Evolutionary conservation across 805 yeast genomes (phyloP).

Genomic region (Helenozyma rhizophorensis): DNA sequence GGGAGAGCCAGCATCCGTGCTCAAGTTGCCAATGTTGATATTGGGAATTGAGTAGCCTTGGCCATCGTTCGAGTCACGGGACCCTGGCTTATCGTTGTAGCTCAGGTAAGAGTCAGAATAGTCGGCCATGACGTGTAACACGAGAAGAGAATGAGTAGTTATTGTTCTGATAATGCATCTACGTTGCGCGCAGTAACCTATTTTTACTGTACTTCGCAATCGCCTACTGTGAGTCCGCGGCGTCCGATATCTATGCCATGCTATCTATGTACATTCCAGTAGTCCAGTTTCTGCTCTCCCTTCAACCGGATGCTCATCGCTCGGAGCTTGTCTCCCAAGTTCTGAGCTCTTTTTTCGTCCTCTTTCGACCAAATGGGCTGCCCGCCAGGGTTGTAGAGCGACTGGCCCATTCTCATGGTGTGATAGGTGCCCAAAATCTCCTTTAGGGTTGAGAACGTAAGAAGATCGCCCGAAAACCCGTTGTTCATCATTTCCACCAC

Average conservation of each 20-base stretch:
- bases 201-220: no score
- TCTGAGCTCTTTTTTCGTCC: slow-evolving; percentile 28
- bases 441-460: slow-evolving; percentile 32
- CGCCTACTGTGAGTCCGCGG: no score
- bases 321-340: slow-evolving; percentile 18
- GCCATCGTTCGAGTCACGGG: no score
- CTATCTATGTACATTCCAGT: neutral
- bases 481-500: slow-evolving; percentile 37
- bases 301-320: slow-evolving; percentile 6
- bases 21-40: slow-evolving; percentile 20
- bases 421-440: slow-evolving; percentile 33
- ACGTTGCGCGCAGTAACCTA: no score
- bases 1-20: slow-evolving; percentile 17
- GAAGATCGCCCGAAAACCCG: slow-evolving; percentile 35
- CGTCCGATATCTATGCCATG: neutral
- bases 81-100: no score
- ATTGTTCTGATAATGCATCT: no score
- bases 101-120: no score
- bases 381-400: slow-evolving; percentile 17
- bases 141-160: no score
- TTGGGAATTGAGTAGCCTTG: slow-evolving; percentile 19
- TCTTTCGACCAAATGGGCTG: slow-evolving; percentile 35
- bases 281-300: neutral
- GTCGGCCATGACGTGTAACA: no score
- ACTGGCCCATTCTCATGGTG: slow-evolving; percentile 28